These are phyloP conservation scores for Candida corydali DNA, from an alignment of 805 yeast genomes.

Conservation along the genomic window DNA sequence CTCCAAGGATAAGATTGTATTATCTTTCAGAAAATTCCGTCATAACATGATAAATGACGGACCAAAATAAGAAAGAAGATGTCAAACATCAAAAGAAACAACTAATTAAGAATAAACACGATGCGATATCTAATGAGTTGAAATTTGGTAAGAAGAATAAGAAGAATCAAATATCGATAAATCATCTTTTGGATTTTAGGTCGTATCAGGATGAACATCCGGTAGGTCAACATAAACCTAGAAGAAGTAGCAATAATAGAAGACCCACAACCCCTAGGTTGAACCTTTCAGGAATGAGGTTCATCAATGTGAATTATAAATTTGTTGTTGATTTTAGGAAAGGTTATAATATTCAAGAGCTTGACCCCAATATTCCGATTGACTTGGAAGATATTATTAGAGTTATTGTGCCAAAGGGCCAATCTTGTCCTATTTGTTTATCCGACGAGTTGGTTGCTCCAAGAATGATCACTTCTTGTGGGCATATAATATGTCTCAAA, in stretches of 20 bases:
- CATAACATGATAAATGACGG: constrained; percentile 1
- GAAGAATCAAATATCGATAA: constrained; percentile 28
- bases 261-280: constrained; percentile 20
- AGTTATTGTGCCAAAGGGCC: constrained; percentile 69
- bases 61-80: background rate
- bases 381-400: constrained; percentile 59
- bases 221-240: constrained; percentile 2
- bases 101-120: background rate
- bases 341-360: constrained; percentile 51
- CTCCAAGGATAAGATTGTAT: constrained; percentile 3
- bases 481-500: constrained; percentile 83
- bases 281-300: constrained; percentile 59
- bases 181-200: constrained; percentile 61
- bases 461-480: constrained; percentile 85
- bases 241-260: constrained; percentile 11
- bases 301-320: constrained; percentile 79
- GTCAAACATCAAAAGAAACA: background rate
- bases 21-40: constrained; percentile 3
- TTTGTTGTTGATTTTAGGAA: constrained; percentile 70
- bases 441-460: constrained; percentile 86
- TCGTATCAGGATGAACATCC: constrained; percentile 37
- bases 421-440: constrained; percentile 89
- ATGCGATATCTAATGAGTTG: constrained; percentile 12
- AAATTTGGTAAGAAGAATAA: constrained; percentile 12
- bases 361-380: constrained; percentile 75